phyloP scores from a whole-genome alignment of 2,329 filamentous ascomycete genomes.

The Leptographium wingfieldii region DNA sequence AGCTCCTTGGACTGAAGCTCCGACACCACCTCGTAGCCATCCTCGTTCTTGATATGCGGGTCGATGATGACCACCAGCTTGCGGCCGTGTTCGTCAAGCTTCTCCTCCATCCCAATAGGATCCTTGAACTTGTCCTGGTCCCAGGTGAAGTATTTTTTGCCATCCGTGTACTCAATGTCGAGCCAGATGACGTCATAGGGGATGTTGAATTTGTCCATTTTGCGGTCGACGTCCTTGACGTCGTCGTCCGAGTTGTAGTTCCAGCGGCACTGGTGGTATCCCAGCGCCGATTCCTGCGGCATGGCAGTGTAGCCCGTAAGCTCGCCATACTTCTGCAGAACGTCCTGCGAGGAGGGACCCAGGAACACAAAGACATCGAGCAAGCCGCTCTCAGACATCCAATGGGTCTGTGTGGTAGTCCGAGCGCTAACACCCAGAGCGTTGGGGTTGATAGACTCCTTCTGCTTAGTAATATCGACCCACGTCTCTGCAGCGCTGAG shows the following conservation, averaged over 20 bases:
- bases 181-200: slow-evolving; percentile 99
- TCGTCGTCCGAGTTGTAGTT: slow-evolving; percentile 97
- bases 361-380: slow-evolving; percentile 92
- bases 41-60: slow-evolving; percentile 91
- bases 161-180: slow-evolving; percentile 94
- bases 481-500: slow-evolving; percentile 94
- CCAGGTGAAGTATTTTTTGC: slow-evolving; percentile 98
- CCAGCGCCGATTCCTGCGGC: slow-evolving; percentile 84
- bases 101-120: slow-evolving; percentile 75
- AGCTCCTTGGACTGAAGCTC: slow-evolving; percentile 76
- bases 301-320: slow-evolving; percentile 85
- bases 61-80: slow-evolving; percentile 94
- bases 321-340: slow-evolving; percentile 73
- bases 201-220: slow-evolving; percentile 90
- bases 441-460: slow-evolving; percentile 60
- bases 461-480: slow-evolving; percentile 84
- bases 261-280: slow-evolving; percentile 96
- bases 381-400: slow-evolving; percentile 86
- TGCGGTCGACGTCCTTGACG: slow-evolving; percentile 89
- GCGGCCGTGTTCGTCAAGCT: slow-evolving; percentile 71
- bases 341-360: slow-evolving; percentile 70
- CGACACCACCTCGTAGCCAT: slow-evolving; percentile 61
- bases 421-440: slow-evolving; percentile 57
- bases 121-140: slow-evolving; percentile 80
- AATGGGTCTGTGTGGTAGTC: slow-evolving; percentile 79